Base-by-base conservation (phyloP, 1,284 basidiomycete genomes). In the Rhodofomes roseus region DNA sequence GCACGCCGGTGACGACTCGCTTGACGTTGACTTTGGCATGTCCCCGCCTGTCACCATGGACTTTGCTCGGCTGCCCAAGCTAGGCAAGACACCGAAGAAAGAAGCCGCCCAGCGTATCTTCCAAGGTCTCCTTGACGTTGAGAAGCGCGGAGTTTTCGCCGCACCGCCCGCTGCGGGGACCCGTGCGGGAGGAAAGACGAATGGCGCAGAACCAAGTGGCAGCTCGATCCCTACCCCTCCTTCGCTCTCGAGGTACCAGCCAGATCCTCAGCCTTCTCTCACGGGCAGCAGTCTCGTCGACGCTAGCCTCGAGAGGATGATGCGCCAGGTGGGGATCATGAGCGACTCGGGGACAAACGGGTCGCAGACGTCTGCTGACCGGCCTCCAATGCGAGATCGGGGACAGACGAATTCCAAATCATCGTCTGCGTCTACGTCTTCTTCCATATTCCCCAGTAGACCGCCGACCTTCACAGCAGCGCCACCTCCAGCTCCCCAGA, bases 1-100 rank as follows among this genome's bases (percentile, higher is more conserved):
- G 0, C 65, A 64, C 5, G 53, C 60, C 61, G 69, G 69, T 64
- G 73, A 84, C 62, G 78, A 79, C 34, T 71, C 70, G 4, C 79
- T 80, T 54, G 81, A 84, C 55, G 77, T 84, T 41, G 85, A 84
- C n/a, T 82, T 87, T 37, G 90, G 89, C 50, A 92, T 95, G 89
- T 95, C 93, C 0, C 93, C 95, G 2, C 93, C 92, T 1, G 83
- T 90, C 4, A 89, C 90, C 58, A 87, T 95, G 83, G 90, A 88
- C 29, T 94, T 93, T 60, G 86, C 86, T 2, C 82, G 88, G 20
- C 72, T 84, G 16, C 77, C 74, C 3, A 83, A 79, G 51, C 78
- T 93, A 22, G 83, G 83, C 8, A 81, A 78, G 58, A 81, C 81
- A n/a, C 81, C 89, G 2, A 78, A 74, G 40, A 85, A 81, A 65